Evolutionary conservation across 148 eudicot species (phyloP).

Genomic region (Silene latifolia): DNA sequence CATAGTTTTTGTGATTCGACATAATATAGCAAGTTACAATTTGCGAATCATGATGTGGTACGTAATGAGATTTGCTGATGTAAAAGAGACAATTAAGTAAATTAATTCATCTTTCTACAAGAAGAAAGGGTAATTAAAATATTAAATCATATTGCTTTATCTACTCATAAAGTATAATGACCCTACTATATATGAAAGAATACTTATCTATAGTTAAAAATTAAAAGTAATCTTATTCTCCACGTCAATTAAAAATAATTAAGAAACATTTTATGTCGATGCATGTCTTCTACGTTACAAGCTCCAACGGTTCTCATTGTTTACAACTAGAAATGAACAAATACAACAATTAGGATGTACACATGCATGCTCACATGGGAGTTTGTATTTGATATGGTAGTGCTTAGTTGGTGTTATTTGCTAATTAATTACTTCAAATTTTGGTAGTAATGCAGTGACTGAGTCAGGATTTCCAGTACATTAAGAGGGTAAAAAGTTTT

Average conservation of each 20-base stretch:
- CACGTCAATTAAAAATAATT: neutral
- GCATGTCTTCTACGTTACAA: neutral
- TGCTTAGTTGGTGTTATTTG: neutral
- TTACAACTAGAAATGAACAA: no score
- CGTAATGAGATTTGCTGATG: no score
- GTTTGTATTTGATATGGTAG: neutral
- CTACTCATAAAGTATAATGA: neutral
- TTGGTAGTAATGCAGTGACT: no score
- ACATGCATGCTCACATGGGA: neutral
- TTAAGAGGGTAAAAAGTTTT: no score
- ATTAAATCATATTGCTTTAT: neutral
- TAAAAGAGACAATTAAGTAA: no score
- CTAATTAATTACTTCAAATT: neutral
- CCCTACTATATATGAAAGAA: neutral
- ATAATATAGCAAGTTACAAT: no score
- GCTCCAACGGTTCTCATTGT: neutral
- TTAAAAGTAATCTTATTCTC: neutral
- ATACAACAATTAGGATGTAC: no score
- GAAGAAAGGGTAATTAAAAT: neutral
- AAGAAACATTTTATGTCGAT: neutral
- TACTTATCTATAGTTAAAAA: no score
- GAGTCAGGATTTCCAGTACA: no score
- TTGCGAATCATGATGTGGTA: no score
- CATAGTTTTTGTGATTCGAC: no score
- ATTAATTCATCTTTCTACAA: no score